A percentile compares a stretch with the other conserved stretches of the same genome.
Evolutionary conservation across 225 moss, liverwort and hornwort genomes (phyloP).

Genomic region (Bryum argenteum): DNA sequence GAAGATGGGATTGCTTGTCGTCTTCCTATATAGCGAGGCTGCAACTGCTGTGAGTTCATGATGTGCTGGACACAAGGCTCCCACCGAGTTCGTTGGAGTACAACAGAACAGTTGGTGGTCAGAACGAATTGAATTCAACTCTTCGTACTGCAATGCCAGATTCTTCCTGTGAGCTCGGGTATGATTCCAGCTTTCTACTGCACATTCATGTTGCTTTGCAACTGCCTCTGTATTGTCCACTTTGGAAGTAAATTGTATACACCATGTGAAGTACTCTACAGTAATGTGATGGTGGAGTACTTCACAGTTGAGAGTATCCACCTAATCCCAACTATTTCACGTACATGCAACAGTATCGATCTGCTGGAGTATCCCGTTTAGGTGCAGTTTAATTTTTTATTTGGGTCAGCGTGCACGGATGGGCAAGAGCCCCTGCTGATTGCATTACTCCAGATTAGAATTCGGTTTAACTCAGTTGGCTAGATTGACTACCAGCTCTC

Average conservation of each 20-base stretch:
- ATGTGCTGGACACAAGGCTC: constrained; percentile 42
- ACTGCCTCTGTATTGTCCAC: background rate
- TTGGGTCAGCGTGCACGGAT: too few species aligned
- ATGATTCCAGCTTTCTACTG: constrained; percentile 16
- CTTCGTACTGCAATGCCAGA: constrained; percentile 28
- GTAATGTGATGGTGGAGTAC: too few species aligned
- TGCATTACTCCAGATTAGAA: too few species aligned
- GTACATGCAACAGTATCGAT: background rate
- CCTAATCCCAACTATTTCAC: background rate
- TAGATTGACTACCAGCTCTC: too few species aligned
- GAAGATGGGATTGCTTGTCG: constrained; percentile 21
- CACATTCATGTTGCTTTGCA: background rate
- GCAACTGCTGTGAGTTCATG: constrained; percentile 19
- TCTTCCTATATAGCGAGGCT: constrained; percentile 24
- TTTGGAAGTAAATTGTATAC: too few species aligned
- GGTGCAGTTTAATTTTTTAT: too few species aligned
- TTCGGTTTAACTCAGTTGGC: too few species aligned
- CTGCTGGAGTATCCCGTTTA: background rate
- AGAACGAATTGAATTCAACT: constrained; percentile 17
- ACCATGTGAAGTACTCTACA: too few species aligned
- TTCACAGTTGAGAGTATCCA: too few species aligned
- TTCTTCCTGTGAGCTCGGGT: constrained; percentile 28
- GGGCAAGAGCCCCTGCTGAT: too few species aligned
- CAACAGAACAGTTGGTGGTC: constrained; percentile 52
- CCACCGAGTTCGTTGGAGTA: constrained; percentile 39